Conservation (phyloP, 2,329 filamentous ascomycete species). For the Arthrobotrys musiformis region DNA sequence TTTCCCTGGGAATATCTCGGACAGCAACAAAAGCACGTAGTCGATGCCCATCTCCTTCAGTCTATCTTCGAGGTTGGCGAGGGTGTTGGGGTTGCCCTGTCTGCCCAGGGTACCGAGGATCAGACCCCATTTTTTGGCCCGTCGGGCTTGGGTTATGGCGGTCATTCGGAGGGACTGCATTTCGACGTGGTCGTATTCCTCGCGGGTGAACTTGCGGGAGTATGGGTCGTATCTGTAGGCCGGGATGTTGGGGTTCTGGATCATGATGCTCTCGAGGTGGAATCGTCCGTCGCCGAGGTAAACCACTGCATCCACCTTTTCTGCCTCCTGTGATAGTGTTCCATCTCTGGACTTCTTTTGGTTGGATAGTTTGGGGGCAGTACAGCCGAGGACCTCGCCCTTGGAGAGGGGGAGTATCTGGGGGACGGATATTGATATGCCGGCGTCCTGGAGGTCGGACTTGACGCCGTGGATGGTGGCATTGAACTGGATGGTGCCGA, state of each 20-base stretch:
- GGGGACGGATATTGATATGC: slow-evolving; percentile 76
- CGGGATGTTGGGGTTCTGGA: slow-evolving; percentile 89
- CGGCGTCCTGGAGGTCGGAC: slow-evolving; percentile 82
- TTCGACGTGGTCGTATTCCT: slow-evolving; percentile 90
- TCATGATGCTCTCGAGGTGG: slow-evolving; percentile 98
- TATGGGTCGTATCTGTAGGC: slow-evolving; percentile 98
- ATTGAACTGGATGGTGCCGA: slow-evolving; percentile 99
- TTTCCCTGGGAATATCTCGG: slow-evolving; percentile 96
- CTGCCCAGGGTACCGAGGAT: slow-evolving; percentile 92
- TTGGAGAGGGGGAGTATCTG: slow-evolving; percentile 93
- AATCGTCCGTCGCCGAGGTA: slow-evolving; percentile 94
- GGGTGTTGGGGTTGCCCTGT: slow-evolving; percentile 94
- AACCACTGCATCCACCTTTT: slow-evolving; percentile 78
- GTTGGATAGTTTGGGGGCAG: slow-evolving; percentile 77
- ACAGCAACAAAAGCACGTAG: slow-evolving; percentile 85
- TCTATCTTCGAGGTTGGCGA: slow-evolving; percentile 83
- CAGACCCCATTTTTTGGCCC: slow-evolving; percentile 89
- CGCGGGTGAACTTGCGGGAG: slow-evolving; percentile 86
- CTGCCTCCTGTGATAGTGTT: slow-evolving; percentile 63
- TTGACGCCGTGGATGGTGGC: slow-evolving; percentile 90
- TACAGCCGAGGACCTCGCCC: slow-evolving; percentile 97
- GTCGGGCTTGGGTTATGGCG: slow-evolving; percentile 79
- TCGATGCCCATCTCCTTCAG: slow-evolving; percentile 78
- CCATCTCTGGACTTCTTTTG: slow-evolving; percentile 66
- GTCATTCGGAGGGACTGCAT: slow-evolving; percentile 82